Conservation (phyloP, 176 grass and related monocot species). For the Neostapfia colusana region DNA sequence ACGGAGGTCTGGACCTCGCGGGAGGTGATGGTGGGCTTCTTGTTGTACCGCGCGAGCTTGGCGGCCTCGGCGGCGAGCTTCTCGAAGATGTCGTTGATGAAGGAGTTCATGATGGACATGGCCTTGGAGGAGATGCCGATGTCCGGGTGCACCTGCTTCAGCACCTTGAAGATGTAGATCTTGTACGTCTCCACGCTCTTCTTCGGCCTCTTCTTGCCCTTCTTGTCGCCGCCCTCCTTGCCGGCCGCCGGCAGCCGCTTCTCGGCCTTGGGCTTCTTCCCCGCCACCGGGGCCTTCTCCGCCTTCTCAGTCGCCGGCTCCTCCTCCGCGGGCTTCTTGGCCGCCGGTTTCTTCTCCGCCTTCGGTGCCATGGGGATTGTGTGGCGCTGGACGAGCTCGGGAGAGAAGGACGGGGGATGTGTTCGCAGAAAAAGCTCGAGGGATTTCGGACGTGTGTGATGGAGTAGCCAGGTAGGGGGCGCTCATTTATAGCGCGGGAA, state of each 20-base stretch:
- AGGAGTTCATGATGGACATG: slow-evolving; percentile 97
- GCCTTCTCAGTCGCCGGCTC: slow-evolving; percentile 33
- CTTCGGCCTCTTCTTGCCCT: slow-evolving; percentile 26
- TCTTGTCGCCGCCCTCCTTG: slow-evolving; percentile 35
- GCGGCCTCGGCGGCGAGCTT: slow-evolving; percentile 56
- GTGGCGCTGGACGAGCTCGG: neutral
- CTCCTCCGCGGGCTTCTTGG: slow-evolving; percentile 43
- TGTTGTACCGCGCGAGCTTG: slow-evolving; percentile 53
- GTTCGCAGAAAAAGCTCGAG: neutral
- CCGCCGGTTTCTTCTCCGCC: slow-evolving; percentile 48
- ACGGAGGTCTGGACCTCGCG: slow-evolving; percentile 70
- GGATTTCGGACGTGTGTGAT: too few species aligned
- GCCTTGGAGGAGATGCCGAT: slow-evolving; percentile 92
- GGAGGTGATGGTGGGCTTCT: slow-evolving; percentile 67
- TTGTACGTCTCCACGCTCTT: slow-evolving; percentile 71
- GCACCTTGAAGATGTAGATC: slow-evolving; percentile 96
- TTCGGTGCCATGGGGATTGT: slow-evolving; percentile 33
- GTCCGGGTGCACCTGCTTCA: slow-evolving; percentile 92
- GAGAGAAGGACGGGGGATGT: neutral
- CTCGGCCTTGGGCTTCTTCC: slow-evolving; percentile 46
- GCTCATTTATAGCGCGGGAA: neutral
- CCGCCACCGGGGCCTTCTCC: slow-evolving; percentile 26
- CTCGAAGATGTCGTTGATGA: slow-evolving; percentile 93
- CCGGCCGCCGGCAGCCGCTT: slow-evolving; percentile 23
- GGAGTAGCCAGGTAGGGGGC: too few species aligned